Base-by-base conservation (phyloP, 2,329 filamentous ascomycete species). In the Aspergillus fructus region DNA sequence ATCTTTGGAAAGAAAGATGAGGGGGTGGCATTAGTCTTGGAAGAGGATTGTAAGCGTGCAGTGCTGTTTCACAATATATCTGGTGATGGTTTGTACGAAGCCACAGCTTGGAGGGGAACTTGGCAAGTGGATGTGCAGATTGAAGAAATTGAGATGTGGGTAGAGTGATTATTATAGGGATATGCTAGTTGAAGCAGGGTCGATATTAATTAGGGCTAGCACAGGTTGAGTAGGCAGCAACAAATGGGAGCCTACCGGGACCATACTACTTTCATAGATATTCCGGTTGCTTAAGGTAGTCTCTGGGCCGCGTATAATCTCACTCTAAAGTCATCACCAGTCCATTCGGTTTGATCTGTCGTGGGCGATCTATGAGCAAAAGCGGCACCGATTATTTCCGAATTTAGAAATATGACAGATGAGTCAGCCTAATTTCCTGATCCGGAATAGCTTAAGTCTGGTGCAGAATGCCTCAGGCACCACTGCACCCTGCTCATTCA, bases 391-490 rank as follows among this genome's bases (percentile, higher is more conserved):
- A 37, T 6, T 7, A 13, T 37, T 13, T 13, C 34, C 34, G 34
- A 11, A 21, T 42, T 42, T 4, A 9, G 24, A 46, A 24, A 24
- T 19, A 17, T 53, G 6, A 21, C n/a, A 19, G 48, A 48, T 59
- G 47, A 59, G 58, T 61, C 59, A 62, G 59, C 41, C 49, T 19
- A n/a, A 42, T 52, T 59, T 21, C 55, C 55, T 12, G 27, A 56
- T 61, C 7, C 6, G 46, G 60, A 41, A 46, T 60, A 47, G 61
- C 34, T 15, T 12, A 37, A n/a, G 2, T 37, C 5, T n/a, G 13
- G 1, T 13, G 6, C 39, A 47, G 64, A 41, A 52, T 58, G 63
- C 64, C 64, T 65, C 59, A 66, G 64, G 64, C 64, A 65, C 30
- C 4, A 9, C 2, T 3, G 1, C 8, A 42, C 42, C 23, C 51